Conservation (phyloP, 2,329 filamentous ascomycete genomes). For the Phyllosticta paracitricarpa region DNA sequence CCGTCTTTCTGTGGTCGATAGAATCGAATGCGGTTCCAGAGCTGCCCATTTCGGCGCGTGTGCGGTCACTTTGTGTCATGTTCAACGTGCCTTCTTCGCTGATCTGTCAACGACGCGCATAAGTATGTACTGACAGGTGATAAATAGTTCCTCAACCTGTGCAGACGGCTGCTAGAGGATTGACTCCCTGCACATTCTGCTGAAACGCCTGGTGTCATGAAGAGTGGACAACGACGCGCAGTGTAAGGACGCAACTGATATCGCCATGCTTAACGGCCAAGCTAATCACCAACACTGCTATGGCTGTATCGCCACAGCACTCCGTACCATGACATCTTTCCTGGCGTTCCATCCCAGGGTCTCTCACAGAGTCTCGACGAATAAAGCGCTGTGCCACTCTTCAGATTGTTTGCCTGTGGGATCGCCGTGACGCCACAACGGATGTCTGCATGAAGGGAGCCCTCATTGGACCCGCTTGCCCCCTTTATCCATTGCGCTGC, state of each 20-base stretch:
- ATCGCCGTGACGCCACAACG: neutral
- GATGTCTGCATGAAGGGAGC: neutral
- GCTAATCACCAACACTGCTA: neutral
- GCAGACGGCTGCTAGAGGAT: neutral
- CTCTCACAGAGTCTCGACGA: neutral
- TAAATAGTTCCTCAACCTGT: neutral
- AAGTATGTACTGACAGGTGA: neutral
- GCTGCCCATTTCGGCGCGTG: neutral
- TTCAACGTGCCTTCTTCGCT: neutral
- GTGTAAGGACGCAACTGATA: neutral
- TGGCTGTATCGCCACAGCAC: neutral
- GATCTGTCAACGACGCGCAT: neutral
- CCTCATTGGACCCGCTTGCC: constrained; percentile 6
- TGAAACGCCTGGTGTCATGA: neutral
- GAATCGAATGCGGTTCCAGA: neutral
- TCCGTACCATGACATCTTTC: neutral
- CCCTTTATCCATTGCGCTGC: neutral
- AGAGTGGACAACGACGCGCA: neutral
- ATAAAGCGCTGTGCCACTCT: constrained; percentile 1
- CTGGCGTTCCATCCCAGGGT: neutral
- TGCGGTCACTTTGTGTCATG: neutral
- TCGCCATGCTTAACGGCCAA: neutral
- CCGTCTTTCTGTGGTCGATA: neutral
- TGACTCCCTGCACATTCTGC: neutral
- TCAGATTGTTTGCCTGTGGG: constrained; percentile 1